Base-by-base conservation (phyloP, 1,139 yeast species). In the Komagataea norvegica region DNA sequence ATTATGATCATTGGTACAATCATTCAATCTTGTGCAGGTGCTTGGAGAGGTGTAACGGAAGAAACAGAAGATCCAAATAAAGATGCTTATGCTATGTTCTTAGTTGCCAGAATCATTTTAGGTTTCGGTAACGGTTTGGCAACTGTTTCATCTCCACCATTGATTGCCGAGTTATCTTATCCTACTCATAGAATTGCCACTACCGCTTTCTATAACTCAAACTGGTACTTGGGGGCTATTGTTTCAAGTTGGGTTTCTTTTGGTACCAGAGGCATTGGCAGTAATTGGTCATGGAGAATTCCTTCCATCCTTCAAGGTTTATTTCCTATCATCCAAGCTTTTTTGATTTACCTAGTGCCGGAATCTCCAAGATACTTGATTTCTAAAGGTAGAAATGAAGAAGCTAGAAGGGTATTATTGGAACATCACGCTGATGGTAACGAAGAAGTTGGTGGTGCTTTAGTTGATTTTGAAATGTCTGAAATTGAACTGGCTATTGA, bases 291-390 rank as follows among this genome's bases (percentile, higher is more conserved):
- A 10, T 70, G 72, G 72, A 60, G 72, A 54, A 49, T 67, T 28
- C 73, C 74, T 25, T 57, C 69, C 8, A 52, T 62, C 39, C 26
- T 66, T 31, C 72, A 71, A 54, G 66, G 61, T 29, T 49, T 56
- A 23, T 55, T 64, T 48, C 71, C 75, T 13, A 13, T 59, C 6
- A n/a, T 65, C 18, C 70, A 63, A 45, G 31, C 45, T 11, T 67
- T 74, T 2, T 57, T 68, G 44, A 49, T 48, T 8, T 59, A 52
- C 37, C 42, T 60, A 8, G 57, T 70, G 56, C 94, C 94, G 40
- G 94, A 84, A 61, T 78, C 91, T 28, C 91, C 94, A 50, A 74
- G 94, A 65, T 84, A 63, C 62, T 70, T 72, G 56, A 70, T 80
- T 43, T 73, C 78, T 38, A 67, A 60, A 40, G 77, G 70, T 41